phyloP scores from a whole-genome alignment of 2,329 filamentous ascomycete genomes.

The Fusarium goolgardi region DNA sequence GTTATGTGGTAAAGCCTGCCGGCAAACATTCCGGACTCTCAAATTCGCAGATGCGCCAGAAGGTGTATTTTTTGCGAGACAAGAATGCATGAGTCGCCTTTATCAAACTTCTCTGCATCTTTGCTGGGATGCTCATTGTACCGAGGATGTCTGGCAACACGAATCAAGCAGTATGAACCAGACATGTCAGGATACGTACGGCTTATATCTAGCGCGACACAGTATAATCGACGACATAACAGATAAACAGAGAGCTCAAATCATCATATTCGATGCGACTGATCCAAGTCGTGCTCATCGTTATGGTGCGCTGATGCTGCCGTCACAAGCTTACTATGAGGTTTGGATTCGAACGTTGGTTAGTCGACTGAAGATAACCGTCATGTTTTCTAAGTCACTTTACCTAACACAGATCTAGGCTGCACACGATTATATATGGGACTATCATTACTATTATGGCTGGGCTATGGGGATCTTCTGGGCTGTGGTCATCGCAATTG shows the following conservation, averaged over 20 bases:
- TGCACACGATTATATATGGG: constrained; percentile 17
- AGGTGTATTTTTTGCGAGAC: constrained; percentile 6
- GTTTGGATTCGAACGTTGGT: constrained; percentile 17
- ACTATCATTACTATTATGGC: constrained; percentile 10
- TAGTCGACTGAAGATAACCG: rapidly evolving
- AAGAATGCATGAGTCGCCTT: constrained; percentile 5
- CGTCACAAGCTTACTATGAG: background rate
- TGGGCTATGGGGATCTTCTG: constrained; percentile 18
- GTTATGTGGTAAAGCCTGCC: constrained; percentile 16
- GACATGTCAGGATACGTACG: constrained; percentile 1
- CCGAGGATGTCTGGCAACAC: background rate
- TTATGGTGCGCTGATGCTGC: constrained; percentile 1
- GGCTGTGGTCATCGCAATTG: background rate
- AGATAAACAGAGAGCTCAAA: background rate
- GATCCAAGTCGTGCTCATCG: background rate
- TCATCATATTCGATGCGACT: constrained; percentile 4
- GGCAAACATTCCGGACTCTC: constrained; percentile 24
- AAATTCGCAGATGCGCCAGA: constrained; percentile 14
- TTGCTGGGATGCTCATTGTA: constrained; percentile 15
- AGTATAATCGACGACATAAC: background rate
- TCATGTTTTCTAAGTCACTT: rapidly evolving
- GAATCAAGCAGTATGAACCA: constrained; percentile 2
- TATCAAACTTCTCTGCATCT: constrained; percentile 13
- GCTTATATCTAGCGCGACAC: background rate
- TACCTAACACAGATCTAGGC: background rate